A percentile compares a stretch with the other conserved stretches of the same genome.
These are phyloP conservation scores for Fusarium odoratissimum DNA, from an alignment of 2,329 filamentous ascomycete genomes.

Conservation along the genomic window DNA sequence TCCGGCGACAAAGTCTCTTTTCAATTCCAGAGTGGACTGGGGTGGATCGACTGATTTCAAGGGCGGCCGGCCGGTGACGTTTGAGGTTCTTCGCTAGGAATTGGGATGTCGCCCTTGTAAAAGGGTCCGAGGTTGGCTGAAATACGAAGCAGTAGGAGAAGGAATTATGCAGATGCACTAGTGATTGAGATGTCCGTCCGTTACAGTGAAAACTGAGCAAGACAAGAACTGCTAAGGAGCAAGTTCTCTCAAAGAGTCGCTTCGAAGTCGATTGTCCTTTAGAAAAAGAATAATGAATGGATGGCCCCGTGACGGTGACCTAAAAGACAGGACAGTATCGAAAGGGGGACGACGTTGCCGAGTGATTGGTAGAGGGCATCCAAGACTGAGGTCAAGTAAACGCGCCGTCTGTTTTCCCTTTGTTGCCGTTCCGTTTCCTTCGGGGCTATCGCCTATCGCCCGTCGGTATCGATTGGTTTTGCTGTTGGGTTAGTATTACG, in stretches of 20 bases:
- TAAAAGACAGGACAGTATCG: conserved; percentile 26
- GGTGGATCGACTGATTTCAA: conserved; percentile 40
- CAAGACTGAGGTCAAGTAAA: conserved; percentile 21
- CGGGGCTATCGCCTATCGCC: conserved; percentile 32
- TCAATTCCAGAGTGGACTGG: conserved; percentile 29
- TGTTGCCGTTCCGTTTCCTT: conserved; percentile 16
- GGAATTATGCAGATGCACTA: conserved; percentile 28
- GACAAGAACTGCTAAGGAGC: conserved; percentile 13
- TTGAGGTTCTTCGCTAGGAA: conserved; percentile 35
- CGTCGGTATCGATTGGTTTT: conserved; percentile 22
- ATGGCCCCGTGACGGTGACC: conserved; percentile 33
- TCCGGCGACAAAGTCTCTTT: conserved; percentile 30
- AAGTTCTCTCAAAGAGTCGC: conserved; percentile 6
- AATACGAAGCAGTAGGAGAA: conserved; percentile 10
- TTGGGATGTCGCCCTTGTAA: conserved; percentile 23
- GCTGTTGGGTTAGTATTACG: conserved; percentile 37
- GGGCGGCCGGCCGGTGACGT: conserved; percentile 38
- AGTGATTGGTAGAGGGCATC: conserved; percentile 37
- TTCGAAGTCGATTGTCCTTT: conserved; percentile 12
- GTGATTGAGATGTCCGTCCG: conserved; percentile 5
- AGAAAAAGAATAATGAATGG: conserved; percentile 31
- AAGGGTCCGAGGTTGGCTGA: conserved; percentile 25
- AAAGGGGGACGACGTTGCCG: conserved; percentile 31
- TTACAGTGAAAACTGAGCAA: conserved; percentile 4
- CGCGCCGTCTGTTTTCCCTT: conserved; percentile 25